Base-by-base conservation (phyloP, 306 rosid genomes). In the Benincasa hispida region DNA sequence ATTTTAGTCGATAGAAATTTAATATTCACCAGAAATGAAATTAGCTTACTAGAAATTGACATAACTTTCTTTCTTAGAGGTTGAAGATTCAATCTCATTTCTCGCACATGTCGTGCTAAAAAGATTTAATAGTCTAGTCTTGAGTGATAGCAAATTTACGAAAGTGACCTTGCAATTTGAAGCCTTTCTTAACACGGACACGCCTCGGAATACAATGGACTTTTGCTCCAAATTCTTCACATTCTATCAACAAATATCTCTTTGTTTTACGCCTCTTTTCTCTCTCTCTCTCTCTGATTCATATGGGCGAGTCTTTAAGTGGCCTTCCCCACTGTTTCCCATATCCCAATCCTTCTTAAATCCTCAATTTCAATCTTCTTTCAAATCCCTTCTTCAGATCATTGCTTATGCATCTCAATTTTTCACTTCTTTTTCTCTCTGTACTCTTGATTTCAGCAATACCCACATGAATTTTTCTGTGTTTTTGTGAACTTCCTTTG, bases 161-260 rank as follows among this genome's bases (percentile, higher is more conserved):
- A 25, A 28, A 47, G 5, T 45, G 42, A 18, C 76, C 75, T 45
- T 25, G 54, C 41, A 24, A 28, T 48, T 70, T 45, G 22, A 37
- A 39, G 74, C 2, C n/a, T 69, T 69, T 12, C 17, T 69, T 48
- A 45, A 69, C 75, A 45, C 57, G 30, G 30, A 69, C 56, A 45
- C 37, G 75, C 56, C 56, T 70, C n/a, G 8, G 57, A 13, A 47
- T 37, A 65, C 72, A 35, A 19, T 39, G 59, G 59, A 72, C 76
- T 47, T 72, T 72, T 39, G 73, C 30, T 39, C 10, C 59, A 24
- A 32, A 63, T 30, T 27, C 39, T 72, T 25, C 41, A 15, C 58
- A 25, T 25, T 24, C 75, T 69, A 69, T 69, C 76, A 72, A 72
- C 76, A 72, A 72, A 72, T 72, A 72, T 72, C 76, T 72, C 76